Conservation (phyloP, 75 land plant species). For the Sequoia sempervirens region DNA sequence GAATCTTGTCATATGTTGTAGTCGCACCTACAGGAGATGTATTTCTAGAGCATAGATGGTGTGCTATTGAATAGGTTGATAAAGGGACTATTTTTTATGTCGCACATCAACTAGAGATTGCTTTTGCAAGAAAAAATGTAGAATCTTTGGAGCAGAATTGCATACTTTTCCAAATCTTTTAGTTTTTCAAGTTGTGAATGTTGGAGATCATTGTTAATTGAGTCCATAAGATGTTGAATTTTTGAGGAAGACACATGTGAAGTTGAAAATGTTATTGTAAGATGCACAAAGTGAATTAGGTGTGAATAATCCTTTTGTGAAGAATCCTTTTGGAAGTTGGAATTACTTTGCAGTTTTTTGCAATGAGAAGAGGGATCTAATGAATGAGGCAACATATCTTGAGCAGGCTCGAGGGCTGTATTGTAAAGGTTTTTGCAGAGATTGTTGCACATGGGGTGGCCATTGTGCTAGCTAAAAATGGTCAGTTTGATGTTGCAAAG, state of each 20-base stretch:
- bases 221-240: constrained; percentile 42
- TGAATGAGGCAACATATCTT: too few species aligned
- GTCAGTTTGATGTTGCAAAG: too few species aligned
- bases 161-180: constrained; percentile 23
- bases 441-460: too few species aligned
- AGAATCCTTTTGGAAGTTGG: too few species aligned
- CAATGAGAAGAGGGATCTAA: too few species aligned
- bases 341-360: too few species aligned
- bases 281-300: constrained; percentile 55
- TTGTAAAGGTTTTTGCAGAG: too few species aligned
- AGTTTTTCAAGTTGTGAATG: constrained; percentile 8
- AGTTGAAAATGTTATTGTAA: constrained; percentile 16
- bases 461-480: too few species aligned
- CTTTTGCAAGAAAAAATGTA: constrained; percentile 32
- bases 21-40: too few species aligned
- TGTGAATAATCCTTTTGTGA: too few species aligned
- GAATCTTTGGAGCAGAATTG: constrained; percentile 23
- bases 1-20: too few species aligned
- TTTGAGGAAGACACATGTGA: constrained; percentile 20
- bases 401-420: too few species aligned
- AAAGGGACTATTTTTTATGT: constrained; percentile 5
- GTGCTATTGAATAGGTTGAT: constrained; percentile 14
- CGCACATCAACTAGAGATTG: constrained; percentile 7
- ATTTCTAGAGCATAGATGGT: constrained; percentile 7
- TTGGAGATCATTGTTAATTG: constrained; percentile 39